Base-by-base conservation (phyloP, 257 asterid species). In the Echium plantagineum region DNA sequence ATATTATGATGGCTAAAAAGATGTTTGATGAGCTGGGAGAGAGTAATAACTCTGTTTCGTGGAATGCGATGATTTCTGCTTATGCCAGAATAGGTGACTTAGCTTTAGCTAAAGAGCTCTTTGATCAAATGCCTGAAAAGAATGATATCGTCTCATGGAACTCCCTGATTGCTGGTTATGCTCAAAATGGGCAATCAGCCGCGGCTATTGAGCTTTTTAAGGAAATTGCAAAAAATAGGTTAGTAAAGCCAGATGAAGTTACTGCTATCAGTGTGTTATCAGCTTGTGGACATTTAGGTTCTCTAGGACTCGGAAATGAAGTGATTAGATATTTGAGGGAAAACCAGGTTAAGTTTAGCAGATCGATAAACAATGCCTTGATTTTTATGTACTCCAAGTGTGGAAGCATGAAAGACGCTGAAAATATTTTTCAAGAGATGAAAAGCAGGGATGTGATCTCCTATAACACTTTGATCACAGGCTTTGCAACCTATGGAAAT, bases 261-360 rank as follows among this genome's bases (percentile, higher is more conserved):
- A 87, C 95, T 56, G 71, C 79, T 83, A 70, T 66, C 5, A 79
- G 84, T 69, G 88, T 78, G 55, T 73, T 80, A 24, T 84, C 94
- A 21, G 94, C 96, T 71, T 87, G 91, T 69, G 94, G 94, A 32
- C 88, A 87, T 75, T 74, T 87, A 62, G 96, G 94, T 60, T 83
- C 96, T 30, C 61, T 81, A 66, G 89, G 73, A 54, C 71, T 78
- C 47, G 90, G 90, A 8, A 75, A 69, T 28, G 75, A 81, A 77
- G 78, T 80, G n/a, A 69, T 78, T 5, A 70, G 74, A 2, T 75
- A 75, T 59, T 62, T 80, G 24, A 66, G 68, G 12, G 64, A 64
- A 68, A 74, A 70, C 69, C 51, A 59, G 60, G 65, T 84, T 48
- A 72, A 69, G 46, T 70, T 84, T 66, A 75, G 78, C 58, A 21